Conservation (phyloP, 495 filamentous ascomycete genomes). For the Filosporella fistucella region DNA sequence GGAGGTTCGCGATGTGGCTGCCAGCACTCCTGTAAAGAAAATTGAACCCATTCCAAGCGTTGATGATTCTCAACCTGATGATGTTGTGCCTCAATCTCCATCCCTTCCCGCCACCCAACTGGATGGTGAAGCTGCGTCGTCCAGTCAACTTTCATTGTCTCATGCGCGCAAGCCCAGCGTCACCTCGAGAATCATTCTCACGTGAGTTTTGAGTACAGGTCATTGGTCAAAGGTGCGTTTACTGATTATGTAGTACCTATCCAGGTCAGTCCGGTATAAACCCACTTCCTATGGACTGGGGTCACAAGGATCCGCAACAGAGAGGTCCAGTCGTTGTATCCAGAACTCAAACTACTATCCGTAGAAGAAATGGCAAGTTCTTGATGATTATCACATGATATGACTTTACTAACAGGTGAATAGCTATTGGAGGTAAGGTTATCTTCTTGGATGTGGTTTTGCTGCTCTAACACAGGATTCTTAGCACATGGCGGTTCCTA, state of each 20-base stretch:
- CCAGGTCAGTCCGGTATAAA: constrained; percentile 92
- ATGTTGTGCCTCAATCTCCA: constrained; percentile 19
- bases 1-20: constrained; percentile 42
- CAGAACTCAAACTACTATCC: constrained; percentile 66
- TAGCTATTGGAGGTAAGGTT: constrained; percentile 41
- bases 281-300: constrained; percentile 86
- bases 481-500: constrained; percentile 96
- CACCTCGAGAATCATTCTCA: constrained; percentile 61
- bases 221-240: neutral
- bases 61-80: constrained; percentile 14
- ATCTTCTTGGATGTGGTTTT: neutral
- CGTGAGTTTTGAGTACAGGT: constrained; percentile 28
- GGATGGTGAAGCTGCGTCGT: constrained; percentile 13
- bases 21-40: constrained; percentile 3
- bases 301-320: constrained; percentile 63
- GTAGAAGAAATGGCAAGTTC: constrained; percentile 76
- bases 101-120: constrained; percentile 21
- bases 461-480: constrained; percentile 1
- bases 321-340: constrained; percentile 92
- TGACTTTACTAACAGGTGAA: constrained; percentile 1
- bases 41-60: neutral
- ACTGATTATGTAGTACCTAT: constrained; percentile 70
- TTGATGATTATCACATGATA: neutral
- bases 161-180: constrained; percentile 19
- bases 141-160: constrained; percentile 19